Evolutionary conservation across 352 stramenopile species (phyloP).

Genomic region (Phytophthora sp.): DNA sequence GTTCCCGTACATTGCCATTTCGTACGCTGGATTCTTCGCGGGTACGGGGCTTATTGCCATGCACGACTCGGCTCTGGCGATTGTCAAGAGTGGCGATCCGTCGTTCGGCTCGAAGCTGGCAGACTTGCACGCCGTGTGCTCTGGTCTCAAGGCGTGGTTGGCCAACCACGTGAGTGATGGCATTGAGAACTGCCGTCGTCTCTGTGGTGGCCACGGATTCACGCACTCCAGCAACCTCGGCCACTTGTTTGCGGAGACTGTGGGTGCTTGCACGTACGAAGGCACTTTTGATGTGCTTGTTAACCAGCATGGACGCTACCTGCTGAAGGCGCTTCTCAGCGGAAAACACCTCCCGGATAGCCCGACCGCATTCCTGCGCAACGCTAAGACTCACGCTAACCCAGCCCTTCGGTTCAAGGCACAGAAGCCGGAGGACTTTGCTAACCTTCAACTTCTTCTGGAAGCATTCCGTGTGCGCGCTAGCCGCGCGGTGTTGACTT

Average conservation of each 20-base stretch:
- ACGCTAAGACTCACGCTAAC: conserved; percentile 36
- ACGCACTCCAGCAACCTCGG: conserved; percentile 25
- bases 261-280: conserved; percentile 63
- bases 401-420: conserved; percentile 39
- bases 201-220: conserved; percentile 26
- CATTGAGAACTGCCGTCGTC: conserved; percentile 26
- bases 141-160: conserved; percentile 28
- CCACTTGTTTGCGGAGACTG: conserved; percentile 38
- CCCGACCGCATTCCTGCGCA: conserved; percentile 36
- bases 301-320: conserved; percentile 61
- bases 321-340: conserved; percentile 51
- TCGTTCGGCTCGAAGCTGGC: conserved; percentile 21
- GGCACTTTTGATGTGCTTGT: conserved; percentile 75
- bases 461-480: conserved; percentile 47
- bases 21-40: conserved; percentile 42
- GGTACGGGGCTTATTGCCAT: conserved; percentile 12
- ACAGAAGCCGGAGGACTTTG: conserved; percentile 35
- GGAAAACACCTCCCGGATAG: conserved; percentile 7
- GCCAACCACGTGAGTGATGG: conserved; percentile 30
- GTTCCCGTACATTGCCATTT: conserved; percentile 50
- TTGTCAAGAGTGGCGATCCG: conserved; percentile 26
- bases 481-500: conserved; percentile 31
- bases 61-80: conserved; percentile 18
- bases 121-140: conserved; percentile 25
- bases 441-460: conserved; percentile 41